Evolutionary conservation across 495 filamentous ascomycete genomes (phyloP), one percentile per base, ranked within the genome.

Genomic region (Tuber brumale): DNA sequence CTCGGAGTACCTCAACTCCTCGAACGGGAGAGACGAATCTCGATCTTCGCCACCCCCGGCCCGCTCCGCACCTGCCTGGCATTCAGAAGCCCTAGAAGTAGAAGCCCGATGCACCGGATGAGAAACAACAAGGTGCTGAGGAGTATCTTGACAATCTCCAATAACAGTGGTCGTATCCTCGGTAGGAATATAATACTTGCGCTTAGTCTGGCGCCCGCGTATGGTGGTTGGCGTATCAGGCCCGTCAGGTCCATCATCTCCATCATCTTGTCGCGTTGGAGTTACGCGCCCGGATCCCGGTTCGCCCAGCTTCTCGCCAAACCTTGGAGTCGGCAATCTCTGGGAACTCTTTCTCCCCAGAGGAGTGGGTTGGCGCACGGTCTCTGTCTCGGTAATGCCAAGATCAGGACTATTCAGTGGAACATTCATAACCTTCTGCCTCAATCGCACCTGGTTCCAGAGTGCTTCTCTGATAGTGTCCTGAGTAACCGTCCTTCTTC

Each of bases 81-180:
- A 72, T 71, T 46, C 70, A 42, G 71, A 51, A 74, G 27, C 74
- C 74, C 41, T 77, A 71, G n/a, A 70, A 78, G 35, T 72, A 66
- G 57, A 66, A 66, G 57, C 12, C 27, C 57, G 27, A 66, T 66
- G 74, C 70, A 83, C 77, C 76, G 84, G 75, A 79, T 81, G 76
- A 8, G 81, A 82, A 66, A 84, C 70, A 74, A 77, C 72, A 43
- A 80, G 48, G 39, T 79, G 80, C 16, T 81, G 80, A 16, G 75
- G 76, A 74, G 75, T 81, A 46, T 82, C 81, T 8, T 77, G 81
- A 70, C 80, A 82, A 48, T 88, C 88, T 39, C 88, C 88, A 76
- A 89, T 88, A 41, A 90, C 86, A 7, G 87, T 88, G 41, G 89
- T 90, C 74, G 87, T 88, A 75, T 90, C 88, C 72, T 86, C 84